Evolutionary conservation across 257 asterid genomes (phyloP), one percentile per base, ranked within the genome.

Genomic region (Fraxinus quadrangulata): DNA sequence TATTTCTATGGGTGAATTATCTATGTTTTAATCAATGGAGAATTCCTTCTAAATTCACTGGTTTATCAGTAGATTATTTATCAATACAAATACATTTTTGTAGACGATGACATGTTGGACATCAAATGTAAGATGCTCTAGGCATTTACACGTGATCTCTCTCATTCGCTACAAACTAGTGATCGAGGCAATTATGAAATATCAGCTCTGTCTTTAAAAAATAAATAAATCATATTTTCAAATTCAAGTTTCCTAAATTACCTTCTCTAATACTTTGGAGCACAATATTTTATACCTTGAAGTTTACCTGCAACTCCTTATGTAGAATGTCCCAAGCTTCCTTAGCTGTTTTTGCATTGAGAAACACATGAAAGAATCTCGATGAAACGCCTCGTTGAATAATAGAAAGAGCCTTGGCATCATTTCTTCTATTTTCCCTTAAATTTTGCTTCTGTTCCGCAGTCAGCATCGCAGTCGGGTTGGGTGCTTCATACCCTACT

Each of bases 321-420:
- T 47, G 74, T 12, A 79, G 78, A 26, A 56, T 73, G 69, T 79
- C 78, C 82, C 82, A 79, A 65, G 74, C 78, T 30, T 79, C 69
- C 24, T 79, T 79, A 12, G 82, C 56, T 2, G 78, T 63, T 19
- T 26, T 47, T 5, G 75, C 78, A 17, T 34, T 19, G 19, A 34
- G 2, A 16, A 79, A 49, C 70, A 0, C 23, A 37, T 10, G 11
- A 24, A 42, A 65, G 31, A 45, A 31, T 9, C 5, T 11, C 1
- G 77, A 54, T 12, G 82, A 63, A 47, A 72, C 74, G 17, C 61
- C 40, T 3, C 31, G 39, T 5, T 42, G 73, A 49, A 78, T 78
- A 26, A 78, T 71, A 63, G 67, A 56, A 6, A 78, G 73, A 17
- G 77, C 77, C 12, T 36, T 54, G 24, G 45, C 42, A 54, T 77